Percentiles rank a stretch among this genome's conserved stretches.
phyloP scores from a whole-genome alignment of 139 green algal genomes.

The Trebouxia sp. region DNA sequence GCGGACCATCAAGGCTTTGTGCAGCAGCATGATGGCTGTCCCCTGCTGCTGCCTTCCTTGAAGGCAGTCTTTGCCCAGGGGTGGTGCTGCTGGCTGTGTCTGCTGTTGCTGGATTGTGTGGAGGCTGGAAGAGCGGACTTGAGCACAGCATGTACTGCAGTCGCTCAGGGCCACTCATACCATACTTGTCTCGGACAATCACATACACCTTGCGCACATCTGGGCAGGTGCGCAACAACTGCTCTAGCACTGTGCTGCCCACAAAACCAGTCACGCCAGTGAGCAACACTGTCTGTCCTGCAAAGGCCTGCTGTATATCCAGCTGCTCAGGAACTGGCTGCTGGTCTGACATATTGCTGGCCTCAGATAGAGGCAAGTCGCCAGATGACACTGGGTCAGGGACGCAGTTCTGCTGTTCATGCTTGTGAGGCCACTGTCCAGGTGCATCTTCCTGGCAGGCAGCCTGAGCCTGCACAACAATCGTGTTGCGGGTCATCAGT shows the following conservation, averaged over 20 bases:
- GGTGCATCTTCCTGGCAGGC: too few species aligned
- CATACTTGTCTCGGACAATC: neutral
- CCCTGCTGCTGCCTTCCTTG: too few species aligned
- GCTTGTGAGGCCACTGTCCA: too few species aligned
- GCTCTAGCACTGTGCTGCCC: conserved; percentile 58
- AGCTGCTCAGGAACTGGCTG: neutral
- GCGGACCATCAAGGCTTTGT: neutral
- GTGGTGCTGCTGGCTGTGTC: too few species aligned
- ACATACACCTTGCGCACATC: neutral
- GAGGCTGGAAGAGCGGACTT: conserved; percentile 1
- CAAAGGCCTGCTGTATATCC: neutral
- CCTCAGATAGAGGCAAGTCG: neutral
- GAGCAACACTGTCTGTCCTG: conserved; percentile 7
- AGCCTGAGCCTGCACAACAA: too few species aligned
- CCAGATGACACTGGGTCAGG: too few species aligned
- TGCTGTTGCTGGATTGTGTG: neutral
- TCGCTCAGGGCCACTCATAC: neutral
- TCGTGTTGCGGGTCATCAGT: too few species aligned
- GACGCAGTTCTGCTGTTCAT: too few species aligned
- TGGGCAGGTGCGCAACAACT: conserved; percentile 46
- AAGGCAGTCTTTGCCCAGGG: too few species aligned
- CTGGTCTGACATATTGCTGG: neutral
- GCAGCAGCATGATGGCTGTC: neutral
- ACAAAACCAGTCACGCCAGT: conserved; percentile 59
- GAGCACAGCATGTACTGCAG: neutral